These are phyloP conservation scores for Ceratobasidium sp. DNA, from an alignment of 1,284 basidiomycete species.

Conservation along the genomic window DNA sequence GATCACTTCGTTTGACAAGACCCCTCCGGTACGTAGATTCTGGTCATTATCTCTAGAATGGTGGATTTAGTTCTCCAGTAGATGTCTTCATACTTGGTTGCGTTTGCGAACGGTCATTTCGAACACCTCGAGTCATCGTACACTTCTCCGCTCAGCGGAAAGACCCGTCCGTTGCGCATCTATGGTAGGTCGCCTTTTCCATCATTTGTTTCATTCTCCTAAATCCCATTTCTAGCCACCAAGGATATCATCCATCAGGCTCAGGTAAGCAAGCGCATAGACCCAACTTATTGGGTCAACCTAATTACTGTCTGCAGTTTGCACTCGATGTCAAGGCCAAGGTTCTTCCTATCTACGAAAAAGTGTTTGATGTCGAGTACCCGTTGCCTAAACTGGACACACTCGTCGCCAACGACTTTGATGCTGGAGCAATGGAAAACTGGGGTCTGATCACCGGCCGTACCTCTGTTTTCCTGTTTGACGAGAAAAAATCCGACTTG, in stretches of 20 bases:
- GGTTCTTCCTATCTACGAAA: constrained; percentile 92
- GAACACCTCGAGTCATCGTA: constrained; percentile 78
- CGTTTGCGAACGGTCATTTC: constrained; percentile 89
- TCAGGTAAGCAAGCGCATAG: constrained; percentile 46
- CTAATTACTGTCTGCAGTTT: constrained; percentile 55
- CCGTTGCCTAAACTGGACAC: constrained; percentile 95
- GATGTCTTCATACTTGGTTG: constrained; percentile 93
- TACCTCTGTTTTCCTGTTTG: constrained; percentile 82
- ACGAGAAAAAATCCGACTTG: constrained; percentile 78
- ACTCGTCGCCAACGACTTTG: constrained; percentile 77
- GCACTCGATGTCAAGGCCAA: constrained; percentile 89
- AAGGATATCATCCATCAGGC: constrained; percentile 84
- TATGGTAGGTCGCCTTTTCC: constrained; percentile 62
- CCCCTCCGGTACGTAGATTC: constrained; percentile 59
- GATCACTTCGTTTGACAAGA: constrained; percentile 78
- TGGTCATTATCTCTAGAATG: no score
- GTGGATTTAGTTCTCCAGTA: constrained; percentile 41
- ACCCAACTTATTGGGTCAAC: not conserved
- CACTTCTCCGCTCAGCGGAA: constrained; percentile 81
- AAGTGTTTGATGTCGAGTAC: constrained; percentile 89
- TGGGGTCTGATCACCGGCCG: constrained; percentile 94
- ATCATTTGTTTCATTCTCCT: not conserved
- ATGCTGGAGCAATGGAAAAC: constrained; percentile 95
- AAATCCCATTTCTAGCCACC: constrained; percentile 64
- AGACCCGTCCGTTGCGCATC: constrained; percentile 82